Base-by-base conservation (phyloP, 805 yeast species). In the Candida sanyiensis region DNA sequence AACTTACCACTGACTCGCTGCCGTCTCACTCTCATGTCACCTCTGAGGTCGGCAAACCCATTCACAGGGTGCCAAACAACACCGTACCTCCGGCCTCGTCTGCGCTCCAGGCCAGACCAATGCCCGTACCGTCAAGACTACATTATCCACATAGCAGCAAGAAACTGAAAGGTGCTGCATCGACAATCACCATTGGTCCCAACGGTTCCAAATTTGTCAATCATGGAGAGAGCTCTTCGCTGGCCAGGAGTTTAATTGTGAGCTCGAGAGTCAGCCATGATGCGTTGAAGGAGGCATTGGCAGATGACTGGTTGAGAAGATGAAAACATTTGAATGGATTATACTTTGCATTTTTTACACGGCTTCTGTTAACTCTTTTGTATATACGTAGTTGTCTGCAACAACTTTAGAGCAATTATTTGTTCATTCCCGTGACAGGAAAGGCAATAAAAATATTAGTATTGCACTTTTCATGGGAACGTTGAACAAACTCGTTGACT, bases 121-220 rank as follows among this genome's bases (percentile, higher is more conserved):
- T n/a, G n/a, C n/a, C n/a, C n/a, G n/a, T n/a, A n/a, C n/a, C n/a
- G n/a, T 27, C 42, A 6, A n/a, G 22, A 18, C 16, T 38, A 18
- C 11, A 35, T 19, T 26, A 40, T 18, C 40, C 43, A 6, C 40
- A 40, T 22, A 32, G 38, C 12, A 28, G 28, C 5, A 45, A 39
- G 12, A 41, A 33, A 5, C 31, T 48, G 6, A 52, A 44, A 32
- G 59, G 57, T 6, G 44, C 49, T 7, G 50, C 44, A 23, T 53
- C 59, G 22, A 52, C 54, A 0, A 35, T 54, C 20, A 54, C 57
- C 0, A 52, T 54, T 25, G 59, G 58, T 3, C 52, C 57, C 11
- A 47, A 53, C 35, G 45, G 56, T 5, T 47, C 52, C n/a, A 50
- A 45, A 29, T 46, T 48, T 20, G 46, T 54, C 4, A 51, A 52